A percentile compares a stretch with the other conserved stretches of the same genome.
These are phyloP conservation scores for Glycine tomentella DNA, from an alignment of 306 rosid genomes.

Conservation along the genomic window DNA sequence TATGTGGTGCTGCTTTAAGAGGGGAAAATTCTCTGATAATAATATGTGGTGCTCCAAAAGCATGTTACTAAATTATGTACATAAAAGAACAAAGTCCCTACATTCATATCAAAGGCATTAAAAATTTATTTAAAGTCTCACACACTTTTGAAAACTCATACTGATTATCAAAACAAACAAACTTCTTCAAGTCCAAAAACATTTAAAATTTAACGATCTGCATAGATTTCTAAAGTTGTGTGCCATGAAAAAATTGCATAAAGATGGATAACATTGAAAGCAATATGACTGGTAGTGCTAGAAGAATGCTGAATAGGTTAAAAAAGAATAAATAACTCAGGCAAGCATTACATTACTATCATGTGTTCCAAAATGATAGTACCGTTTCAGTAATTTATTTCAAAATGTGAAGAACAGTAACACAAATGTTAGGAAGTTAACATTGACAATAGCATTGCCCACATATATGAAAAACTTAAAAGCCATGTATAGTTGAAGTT, in stretches of 20 bases:
- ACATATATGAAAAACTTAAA: background rate
- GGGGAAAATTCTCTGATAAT: no score
- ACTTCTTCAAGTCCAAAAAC: background rate
- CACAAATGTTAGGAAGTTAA: background rate
- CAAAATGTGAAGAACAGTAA: slow-evolving; percentile 4
- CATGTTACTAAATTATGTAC: background rate
- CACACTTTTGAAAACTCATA: slow-evolving; percentile 1
- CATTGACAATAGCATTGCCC: slow-evolving; percentile 8
- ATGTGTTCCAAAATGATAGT: background rate
- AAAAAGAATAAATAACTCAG: background rate
- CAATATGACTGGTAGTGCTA: background rate
- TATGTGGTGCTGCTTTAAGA: background rate
- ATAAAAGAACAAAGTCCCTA: background rate
- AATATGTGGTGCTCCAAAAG: background rate
- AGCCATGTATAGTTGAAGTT: background rate
- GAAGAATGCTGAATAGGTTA: slow-evolving; percentile 3
- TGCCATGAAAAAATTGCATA: background rate
- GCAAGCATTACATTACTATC: background rate
- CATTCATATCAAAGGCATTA: slow-evolving; percentile 11
- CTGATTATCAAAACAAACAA: background rate
- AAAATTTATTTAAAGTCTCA: background rate
- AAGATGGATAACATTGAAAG: background rate
- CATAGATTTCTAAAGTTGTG: background rate
- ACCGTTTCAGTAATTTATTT: background rate
- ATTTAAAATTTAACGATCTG: background rate